These are phyloP conservation scores for Diaporthe capsici DNA, from an alignment of 2,329 filamentous ascomycete species.

Conservation along the genomic window DNA sequence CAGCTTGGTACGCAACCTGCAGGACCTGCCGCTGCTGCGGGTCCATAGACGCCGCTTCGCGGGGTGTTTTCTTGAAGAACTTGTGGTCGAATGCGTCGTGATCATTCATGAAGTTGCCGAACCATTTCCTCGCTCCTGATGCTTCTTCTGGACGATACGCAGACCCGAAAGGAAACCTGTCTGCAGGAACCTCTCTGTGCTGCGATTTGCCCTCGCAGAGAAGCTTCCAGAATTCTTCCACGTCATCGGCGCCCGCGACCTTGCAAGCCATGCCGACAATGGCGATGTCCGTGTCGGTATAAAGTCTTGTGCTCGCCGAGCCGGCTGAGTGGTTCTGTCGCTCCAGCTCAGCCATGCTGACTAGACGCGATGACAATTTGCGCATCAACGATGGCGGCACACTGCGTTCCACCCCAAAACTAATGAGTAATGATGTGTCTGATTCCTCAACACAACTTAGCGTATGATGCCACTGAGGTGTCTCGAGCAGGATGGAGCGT, in stretches of 20 bases:
- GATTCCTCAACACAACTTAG: no score
- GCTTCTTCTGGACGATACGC: background rate
- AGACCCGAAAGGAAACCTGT: background rate
- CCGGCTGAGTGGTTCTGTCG: no score
- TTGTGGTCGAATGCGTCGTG: slow-evolving; percentile 53
- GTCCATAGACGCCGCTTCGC: slow-evolving; percentile 54
- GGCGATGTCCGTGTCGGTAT: slow-evolving; percentile 45
- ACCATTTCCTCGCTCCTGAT: slow-evolving; percentile 30
- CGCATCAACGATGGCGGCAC: no score
- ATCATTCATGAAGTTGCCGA: slow-evolving; percentile 46
- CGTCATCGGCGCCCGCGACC: slow-evolving; percentile 48
- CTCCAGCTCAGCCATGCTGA: no score
- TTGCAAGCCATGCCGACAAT: slow-evolving; percentile 54
- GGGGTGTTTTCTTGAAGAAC: slow-evolving; percentile 56
- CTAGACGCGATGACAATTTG: no score
- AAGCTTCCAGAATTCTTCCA: slow-evolving; percentile 42
- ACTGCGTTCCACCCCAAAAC: no score
- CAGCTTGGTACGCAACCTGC: slow-evolving; percentile 57
- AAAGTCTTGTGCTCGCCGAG: no score
- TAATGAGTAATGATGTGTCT: no score
- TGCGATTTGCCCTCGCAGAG: slow-evolving; percentile 35
- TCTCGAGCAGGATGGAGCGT: no score
- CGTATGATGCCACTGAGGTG: no score
- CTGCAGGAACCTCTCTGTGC: background rate
- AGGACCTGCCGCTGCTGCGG: slow-evolving; percentile 47